Conservation (phyloP, 2,329 filamentous ascomycete genomes). For the Talaromyces funiculosus region DNA sequence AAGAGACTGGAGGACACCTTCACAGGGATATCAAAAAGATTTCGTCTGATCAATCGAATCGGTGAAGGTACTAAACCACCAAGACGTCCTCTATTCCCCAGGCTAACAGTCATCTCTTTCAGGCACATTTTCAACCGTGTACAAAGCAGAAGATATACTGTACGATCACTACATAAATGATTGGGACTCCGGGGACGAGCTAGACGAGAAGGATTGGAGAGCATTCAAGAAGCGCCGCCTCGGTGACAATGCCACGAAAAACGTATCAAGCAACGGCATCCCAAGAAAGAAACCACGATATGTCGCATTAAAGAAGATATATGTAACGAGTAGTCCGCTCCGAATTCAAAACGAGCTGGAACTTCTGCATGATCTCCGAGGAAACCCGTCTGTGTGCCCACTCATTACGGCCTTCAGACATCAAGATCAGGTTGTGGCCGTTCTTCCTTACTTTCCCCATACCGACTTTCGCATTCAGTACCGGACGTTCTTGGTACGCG, state of each 20-base stretch:
- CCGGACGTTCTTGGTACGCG: constrained; percentile 74
- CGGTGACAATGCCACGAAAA: constrained; percentile 32
- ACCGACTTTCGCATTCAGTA: constrained; percentile 91
- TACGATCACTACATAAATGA: constrained; percentile 79
- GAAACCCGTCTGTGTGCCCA: constrained; percentile 81
- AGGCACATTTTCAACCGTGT: constrained; percentile 98
- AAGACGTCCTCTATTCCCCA: neutral
- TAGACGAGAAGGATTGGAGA: constrained; percentile 60
- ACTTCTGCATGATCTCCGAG: constrained; percentile 77
- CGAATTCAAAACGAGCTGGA: constrained; percentile 96
- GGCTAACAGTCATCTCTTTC: constrained; percentile 12
- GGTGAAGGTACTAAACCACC: constrained; percentile 66
- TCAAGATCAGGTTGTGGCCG: constrained; percentile 89
- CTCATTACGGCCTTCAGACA: constrained; percentile 95
- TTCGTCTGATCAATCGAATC: constrained; percentile 90
- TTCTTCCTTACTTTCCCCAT: constrained; percentile 93
- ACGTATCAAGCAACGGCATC: constrained; percentile 35
- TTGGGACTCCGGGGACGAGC: constrained; percentile 69
- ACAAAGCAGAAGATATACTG: constrained; percentile 90
- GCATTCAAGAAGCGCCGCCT: constrained; percentile 52
- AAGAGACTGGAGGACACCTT: constrained; percentile 75
- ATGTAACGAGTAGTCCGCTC: constrained; percentile 89
- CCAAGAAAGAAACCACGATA: constrained; percentile 56
- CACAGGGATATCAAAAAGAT: constrained; percentile 74
- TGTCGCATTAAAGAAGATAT: constrained; percentile 98